Base-by-base conservation (phyloP, 2,329 filamentous ascomycete species). In the Colletotrichum simmondsii region DNA sequence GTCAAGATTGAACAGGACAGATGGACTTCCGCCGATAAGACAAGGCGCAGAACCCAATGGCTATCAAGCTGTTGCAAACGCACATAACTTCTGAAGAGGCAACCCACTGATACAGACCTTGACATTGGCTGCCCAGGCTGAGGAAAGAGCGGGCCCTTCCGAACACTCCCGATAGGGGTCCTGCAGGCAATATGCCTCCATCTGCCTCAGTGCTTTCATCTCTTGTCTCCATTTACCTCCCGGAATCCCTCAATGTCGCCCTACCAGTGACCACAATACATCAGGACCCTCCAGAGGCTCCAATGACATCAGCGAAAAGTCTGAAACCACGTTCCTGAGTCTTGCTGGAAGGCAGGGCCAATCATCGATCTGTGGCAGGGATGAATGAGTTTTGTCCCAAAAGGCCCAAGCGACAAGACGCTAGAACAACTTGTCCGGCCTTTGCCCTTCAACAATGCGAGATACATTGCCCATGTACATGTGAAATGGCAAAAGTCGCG, bases 271-370 rank as follows among this genome's bases (percentile, higher is more conserved):
- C 32, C 37, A 19, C 37, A 6, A 19, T 73, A 71, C 61, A 65
- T 35, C 30, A 32, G 60, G 67, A 71, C 61, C 71, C 66, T 73
- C 71, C 66, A 65, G 65, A 71, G 71, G 70, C 60, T 73, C 71
- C 66, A 71, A 73, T 73, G 71, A 73, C 71, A 73, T 73, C 71
- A 73, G 46, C 19, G 61, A 24, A 19, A 10, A 52, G 67, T 14
- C 70, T 73, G 71, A 71, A 73, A 72, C 70, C 60, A 61, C 70
- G 70, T 72, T 65, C 70, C 70, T 72, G 70, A 72, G 70, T 72
- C 30, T 52, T 49, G 54, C 60, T 65, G 32, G 26, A 66, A 66
- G 22, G 28, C 3, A 28, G 5, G 49, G 12, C 70, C 70, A 72
- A 72, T 72, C 56, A 70, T 8, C 6, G n/a, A 61, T 30, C 54